Base-by-base conservation (phyloP, 2,329 filamentous ascomycete species). In the Dothideomycetes sp. region DNA sequence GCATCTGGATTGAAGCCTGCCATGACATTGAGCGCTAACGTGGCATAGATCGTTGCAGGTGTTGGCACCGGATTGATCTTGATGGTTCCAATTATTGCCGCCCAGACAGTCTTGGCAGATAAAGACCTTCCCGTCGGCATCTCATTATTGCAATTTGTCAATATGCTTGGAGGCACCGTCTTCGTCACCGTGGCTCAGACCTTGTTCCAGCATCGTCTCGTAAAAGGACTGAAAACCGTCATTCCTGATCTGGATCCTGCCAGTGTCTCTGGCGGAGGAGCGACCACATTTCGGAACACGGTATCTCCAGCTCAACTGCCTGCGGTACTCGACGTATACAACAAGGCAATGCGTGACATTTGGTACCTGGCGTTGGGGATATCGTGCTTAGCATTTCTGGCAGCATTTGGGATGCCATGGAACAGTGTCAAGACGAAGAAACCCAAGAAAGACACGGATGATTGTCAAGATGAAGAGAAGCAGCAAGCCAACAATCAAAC, bases 241-340 rank as follows among this genome's bases (percentile, higher is more conserved):
- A 38, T 57, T 2, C 62, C 64, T 3, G 58, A 58, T 20, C 52
- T 68, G 8, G 49, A 64, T 35, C 51, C 64, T 1, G 41, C 25
- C n/a, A 44, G 60, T 7, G 63, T 70, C 4, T 50, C 63, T 10
- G 51, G 50, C 2, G 58, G 59, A 4, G 70, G 70, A 29, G 68
- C 69, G 3, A 83, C 78, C 0, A 67, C 76, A 35, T 64, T 85
- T 13, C 68, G 70, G 41, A 51, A 60, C 0, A 52, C 63, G 1
- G 72, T 82, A 17, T 60, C 68, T 0, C 47, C 57, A 0, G 50
- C 72, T 41, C 70, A 66, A 39, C 54, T 78, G 6, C 53, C 56
- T 2, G 55, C 62, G 1, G 75, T 85, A 10, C 61, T 77, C 1
- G 47, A 61, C 0, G 78, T 75, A 0, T 83, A 83, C 60, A 82